Base-by-base conservation (phyloP, 768 basidiomycete genomes). In the Favolaschia claudopus region DNA sequence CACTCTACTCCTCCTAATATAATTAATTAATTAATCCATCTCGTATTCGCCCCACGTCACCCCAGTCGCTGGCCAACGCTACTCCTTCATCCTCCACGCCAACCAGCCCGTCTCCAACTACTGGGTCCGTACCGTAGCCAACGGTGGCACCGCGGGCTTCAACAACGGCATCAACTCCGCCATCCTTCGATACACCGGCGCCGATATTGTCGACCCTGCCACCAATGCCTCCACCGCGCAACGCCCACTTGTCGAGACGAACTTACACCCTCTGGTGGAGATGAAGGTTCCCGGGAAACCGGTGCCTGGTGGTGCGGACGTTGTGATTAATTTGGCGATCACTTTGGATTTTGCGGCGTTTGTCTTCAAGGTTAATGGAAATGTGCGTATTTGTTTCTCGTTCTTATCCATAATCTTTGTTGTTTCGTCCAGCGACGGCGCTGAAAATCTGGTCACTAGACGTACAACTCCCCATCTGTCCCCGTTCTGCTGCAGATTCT, bases 401-500 rank as follows among this genome's bases (percentile, higher is more conserved):
- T 7, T 22, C 28, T 2, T 28, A 27, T 10, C 9, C 24, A 32
- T 29, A 5, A 4, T 15, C n/a, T 20, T 49, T 43, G 12, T 6
- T 27, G 4, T 12, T 13, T n/a, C n/a, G n/a, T n/a, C n/a, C n/a
- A n/a, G n/a, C n/a, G n/a, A n/a, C n/a, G n/a, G n/a, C n/a, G n/a
- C n/a, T n/a, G n/a, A n/a, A n/a, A 29, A 53, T 8, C 5, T 22
- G 8, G 4, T 24, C 22, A 27, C 15, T 9, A 58, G 48, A 44
- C 71, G 3, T 79, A 69, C 44, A 57, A 58, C 1, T 69, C 79
- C 2, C 82, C 83, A 0, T 72, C 70, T 19, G 73, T 76, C 0
- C 83, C 83, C 0, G 80, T 82, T 1, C 69, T 85, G 9, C 72
- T 84, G 6, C 82, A 85, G 63, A 82, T 84, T 42, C 54, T 84